Conservation (phyloP, 768 basidiomycete species). For the Nidularia pulvinata region DNA sequence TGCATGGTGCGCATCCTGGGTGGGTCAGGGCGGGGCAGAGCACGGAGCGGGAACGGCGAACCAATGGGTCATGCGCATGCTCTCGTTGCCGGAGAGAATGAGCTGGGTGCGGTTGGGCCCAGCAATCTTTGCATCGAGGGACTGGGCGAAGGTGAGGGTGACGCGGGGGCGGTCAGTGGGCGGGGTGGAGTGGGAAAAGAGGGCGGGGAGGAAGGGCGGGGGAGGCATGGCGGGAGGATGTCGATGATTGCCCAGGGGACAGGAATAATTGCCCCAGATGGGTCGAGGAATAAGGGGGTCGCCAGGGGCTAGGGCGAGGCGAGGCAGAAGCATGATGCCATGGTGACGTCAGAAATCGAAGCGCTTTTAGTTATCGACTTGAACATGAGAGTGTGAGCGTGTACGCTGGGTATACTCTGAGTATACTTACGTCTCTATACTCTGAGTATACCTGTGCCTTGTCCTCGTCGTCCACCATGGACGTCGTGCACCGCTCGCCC, state of each 20-base stretch:
- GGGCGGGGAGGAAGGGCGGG: constrained; percentile 12
- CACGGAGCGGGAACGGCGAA: constrained; percentile 26
- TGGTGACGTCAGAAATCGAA: constrained; percentile 11
- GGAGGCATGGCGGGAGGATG: not conserved
- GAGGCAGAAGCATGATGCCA: constrained; percentile 1
- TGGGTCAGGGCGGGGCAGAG: not conserved
- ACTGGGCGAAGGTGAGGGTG: constrained; percentile 88
- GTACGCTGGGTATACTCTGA: not conserved
- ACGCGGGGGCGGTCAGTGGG: constrained; percentile 47
- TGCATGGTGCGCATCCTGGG: constrained; percentile 85
- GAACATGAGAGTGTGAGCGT: not conserved
- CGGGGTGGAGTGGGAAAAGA: constrained; percentile 12
- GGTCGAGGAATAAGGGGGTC: not conserved
- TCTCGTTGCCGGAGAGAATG: constrained; percentile 80
- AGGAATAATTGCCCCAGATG: not conserved
- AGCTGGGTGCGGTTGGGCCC: constrained; percentile 74
- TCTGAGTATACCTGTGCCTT: too few species aligned
- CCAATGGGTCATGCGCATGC: constrained; percentile 96
- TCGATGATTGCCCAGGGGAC: constrained; percentile 7
- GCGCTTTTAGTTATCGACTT: not conserved
- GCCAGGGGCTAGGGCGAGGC: not conserved
- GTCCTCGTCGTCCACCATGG: not conserved
- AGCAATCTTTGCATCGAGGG: constrained; percentile 87
- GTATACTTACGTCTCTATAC: too few species aligned
- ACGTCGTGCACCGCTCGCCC: constrained; percentile 1